A percentile compares a stretch with the other conserved stretches of the same genome.
These are phyloP conservation scores for Penicillium sp. DNA, from an alignment of 2,329 filamentous ascomycete genomes.

Conservation along the genomic window DNA sequence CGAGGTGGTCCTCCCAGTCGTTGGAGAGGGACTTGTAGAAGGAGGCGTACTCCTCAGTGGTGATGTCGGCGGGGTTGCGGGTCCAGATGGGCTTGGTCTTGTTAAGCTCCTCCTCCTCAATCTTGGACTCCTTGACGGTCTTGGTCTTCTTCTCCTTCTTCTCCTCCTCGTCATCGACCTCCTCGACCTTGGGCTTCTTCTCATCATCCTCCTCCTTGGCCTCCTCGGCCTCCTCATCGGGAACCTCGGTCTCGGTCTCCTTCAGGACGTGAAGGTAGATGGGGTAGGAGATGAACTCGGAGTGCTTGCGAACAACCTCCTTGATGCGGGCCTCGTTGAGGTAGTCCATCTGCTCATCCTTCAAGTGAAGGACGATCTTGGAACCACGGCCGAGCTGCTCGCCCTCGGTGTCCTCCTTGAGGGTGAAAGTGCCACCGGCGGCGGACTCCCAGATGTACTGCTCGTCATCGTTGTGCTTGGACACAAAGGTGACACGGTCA, in stretches of 20 bases:
- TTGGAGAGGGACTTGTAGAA: slow-evolving; percentile 99
- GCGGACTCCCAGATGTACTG: slow-evolving; percentile 99
- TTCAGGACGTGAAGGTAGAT: slow-evolving; percentile 99
- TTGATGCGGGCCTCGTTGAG: slow-evolving; percentile 99
- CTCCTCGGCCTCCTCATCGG: slow-evolving; percentile 87
- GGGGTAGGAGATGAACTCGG: slow-evolving; percentile 99
- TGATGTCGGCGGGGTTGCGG: slow-evolving; percentile 94
- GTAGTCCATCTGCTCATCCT: slow-evolving; percentile 99
- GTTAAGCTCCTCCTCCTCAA: slow-evolving; percentile 99
- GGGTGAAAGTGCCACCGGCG: slow-evolving; percentile 95
- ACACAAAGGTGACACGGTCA: slow-evolving; percentile 91
- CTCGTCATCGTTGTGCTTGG: slow-evolving; percentile 99
- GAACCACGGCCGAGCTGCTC: slow-evolving; percentile 90
- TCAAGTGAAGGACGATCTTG: slow-evolving; percentile 97
- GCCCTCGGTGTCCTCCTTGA: slow-evolving; percentile 85
- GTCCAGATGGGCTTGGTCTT: slow-evolving; percentile 99
- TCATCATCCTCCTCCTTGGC: slow-evolving; percentile 73
- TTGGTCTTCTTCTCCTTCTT: slow-evolving; percentile 96
- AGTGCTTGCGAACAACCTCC: slow-evolving; percentile 99
- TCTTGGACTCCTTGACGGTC: slow-evolving; percentile 98
- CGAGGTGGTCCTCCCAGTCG: slow-evolving; percentile 99
- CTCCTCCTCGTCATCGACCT: slow-evolving; percentile 80
- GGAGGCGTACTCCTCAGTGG: slow-evolving; percentile 90
- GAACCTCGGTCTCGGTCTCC: slow-evolving; percentile 98
- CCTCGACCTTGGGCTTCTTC: slow-evolving; percentile 95